Percentiles rank a stretch among this genome's conserved stretches.
These are phyloP conservation scores for Chaetomium strumarium DNA, from an alignment of 2,329 filamentous ascomycete species.

Conservation along the genomic window DNA sequence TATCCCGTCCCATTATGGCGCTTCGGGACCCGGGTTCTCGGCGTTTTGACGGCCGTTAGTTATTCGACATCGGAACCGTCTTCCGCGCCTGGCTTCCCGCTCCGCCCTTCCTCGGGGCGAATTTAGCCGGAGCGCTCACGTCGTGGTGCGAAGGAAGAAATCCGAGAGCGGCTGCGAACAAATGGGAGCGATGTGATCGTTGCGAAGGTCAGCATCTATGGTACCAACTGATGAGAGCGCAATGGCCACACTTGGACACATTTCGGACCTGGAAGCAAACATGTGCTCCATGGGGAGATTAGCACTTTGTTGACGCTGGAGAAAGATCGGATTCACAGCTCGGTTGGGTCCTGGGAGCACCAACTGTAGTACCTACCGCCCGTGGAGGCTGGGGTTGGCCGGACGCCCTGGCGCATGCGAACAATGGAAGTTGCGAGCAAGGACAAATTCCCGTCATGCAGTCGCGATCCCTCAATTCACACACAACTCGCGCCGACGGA, in stretches of 20 bases:
- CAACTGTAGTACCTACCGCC: too few species aligned
- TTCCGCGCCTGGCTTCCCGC: slow-evolving; percentile 3
- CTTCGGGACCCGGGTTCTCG: background rate
- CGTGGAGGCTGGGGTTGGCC: too few species aligned
- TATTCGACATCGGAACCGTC: slow-evolving; percentile 3
- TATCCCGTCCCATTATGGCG: background rate
- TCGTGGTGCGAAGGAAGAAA: background rate
- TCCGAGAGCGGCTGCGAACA: background rate
- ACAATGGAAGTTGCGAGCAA: background rate
- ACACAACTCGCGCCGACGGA: background rate
- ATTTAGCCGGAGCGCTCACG: slow-evolving; percentile 14
- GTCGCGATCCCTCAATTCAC: slow-evolving; percentile 1
- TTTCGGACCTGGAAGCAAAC: too few species aligned
- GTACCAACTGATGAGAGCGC: too few species aligned
- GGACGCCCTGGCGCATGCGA: too few species aligned
- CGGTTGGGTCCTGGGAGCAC: too few species aligned
- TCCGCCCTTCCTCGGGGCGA: background rate
- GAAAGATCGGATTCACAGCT: too few species aligned
- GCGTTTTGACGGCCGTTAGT: slow-evolving; percentile 10
- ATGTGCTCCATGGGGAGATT: too few species aligned
- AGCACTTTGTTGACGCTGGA: too few species aligned
- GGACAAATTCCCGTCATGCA: slow-evolving; percentile 3
- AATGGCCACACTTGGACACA: too few species aligned
- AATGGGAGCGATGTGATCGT: background rate
- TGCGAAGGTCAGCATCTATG: background rate